These are phyloP conservation scores for Nidula microcarpa DNA, from an alignment of 768 basidiomycete species.

Conservation along the genomic window DNA sequence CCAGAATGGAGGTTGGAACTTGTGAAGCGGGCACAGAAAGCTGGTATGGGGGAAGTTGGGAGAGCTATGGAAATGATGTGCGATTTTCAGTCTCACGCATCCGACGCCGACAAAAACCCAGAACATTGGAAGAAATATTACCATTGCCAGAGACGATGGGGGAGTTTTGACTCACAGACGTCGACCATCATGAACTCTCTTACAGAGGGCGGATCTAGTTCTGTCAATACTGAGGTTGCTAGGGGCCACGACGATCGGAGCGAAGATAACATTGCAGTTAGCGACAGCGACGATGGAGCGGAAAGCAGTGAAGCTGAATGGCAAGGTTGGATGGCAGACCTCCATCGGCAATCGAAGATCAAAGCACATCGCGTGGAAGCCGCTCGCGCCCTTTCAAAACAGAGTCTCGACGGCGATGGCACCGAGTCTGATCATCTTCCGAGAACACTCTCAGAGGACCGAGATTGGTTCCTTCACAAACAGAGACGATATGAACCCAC, in stretches of 20 bases:
- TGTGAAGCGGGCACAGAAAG: conserved; percentile 46
- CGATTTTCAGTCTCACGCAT: not conserved
- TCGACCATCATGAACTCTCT: too few species aligned
- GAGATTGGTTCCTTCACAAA: not conserved
- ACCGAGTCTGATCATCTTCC: not conserved
- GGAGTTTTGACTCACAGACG: too few species aligned
- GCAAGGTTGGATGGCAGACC: conserved; percentile 63
- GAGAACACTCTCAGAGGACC: not conserved
- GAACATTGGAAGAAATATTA: too few species aligned
- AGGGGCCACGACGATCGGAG: not conserved
- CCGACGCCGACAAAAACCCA: too few species aligned
- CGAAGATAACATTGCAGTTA: conserved; percentile 13
- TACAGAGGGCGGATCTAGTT: not conserved
- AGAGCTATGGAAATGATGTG: conserved; percentile 47
- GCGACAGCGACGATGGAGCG: conserved; percentile 30
- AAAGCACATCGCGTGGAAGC: not conserved
- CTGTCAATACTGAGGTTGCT: not conserved
- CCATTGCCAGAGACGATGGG: too few species aligned
- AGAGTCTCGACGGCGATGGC: not conserved
- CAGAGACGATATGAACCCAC: not conserved
- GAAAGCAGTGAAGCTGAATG: conserved; percentile 59
- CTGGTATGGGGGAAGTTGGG: conserved; percentile 57
- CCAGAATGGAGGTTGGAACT: conserved; percentile 64
- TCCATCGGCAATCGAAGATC: conserved; percentile 29
- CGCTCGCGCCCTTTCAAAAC: not conserved